Percentiles rank a stretch among this genome's conserved stretches.
Conservation (phyloP, 2,329 filamentous ascomycete genomes). For the Cadophora sp. region DNA sequence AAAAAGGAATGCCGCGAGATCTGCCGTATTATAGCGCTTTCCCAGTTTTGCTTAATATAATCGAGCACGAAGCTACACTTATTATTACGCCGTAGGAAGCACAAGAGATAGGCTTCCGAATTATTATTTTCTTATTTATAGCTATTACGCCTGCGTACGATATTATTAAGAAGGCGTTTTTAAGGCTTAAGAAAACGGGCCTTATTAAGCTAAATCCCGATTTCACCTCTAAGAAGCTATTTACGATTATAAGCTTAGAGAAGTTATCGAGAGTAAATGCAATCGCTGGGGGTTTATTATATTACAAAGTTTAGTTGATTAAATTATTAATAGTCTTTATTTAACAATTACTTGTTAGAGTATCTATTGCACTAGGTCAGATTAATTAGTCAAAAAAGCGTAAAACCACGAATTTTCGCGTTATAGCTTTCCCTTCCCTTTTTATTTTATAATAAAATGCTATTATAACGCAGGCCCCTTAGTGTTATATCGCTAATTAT, state of each 20-base stretch:
- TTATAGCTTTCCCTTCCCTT: no score
- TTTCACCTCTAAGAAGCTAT: slow-evolving; percentile 11
- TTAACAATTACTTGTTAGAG: neutral
- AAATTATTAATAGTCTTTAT: neutral
- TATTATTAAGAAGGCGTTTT: slow-evolving; percentile 49
- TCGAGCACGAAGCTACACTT: slow-evolving; percentile 62
- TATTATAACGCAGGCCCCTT: no score
- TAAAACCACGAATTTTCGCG: no score
- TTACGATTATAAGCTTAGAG: slow-evolving; percentile 8
- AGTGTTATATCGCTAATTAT: no score
- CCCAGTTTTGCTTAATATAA: slow-evolving; percentile 63
- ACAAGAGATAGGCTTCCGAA: slow-evolving; percentile 60
- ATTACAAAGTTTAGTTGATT: neutral
- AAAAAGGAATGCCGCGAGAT: slow-evolving; percentile 55
- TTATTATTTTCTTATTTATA: slow-evolving; percentile 63
- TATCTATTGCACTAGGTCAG: neutral
- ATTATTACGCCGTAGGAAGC: slow-evolving; percentile 59
- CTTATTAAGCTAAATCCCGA: slow-evolving; percentile 24
- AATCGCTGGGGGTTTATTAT: neutral
- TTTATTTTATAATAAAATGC: no score
- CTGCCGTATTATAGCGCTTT: slow-evolving; percentile 55
- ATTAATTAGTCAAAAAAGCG: no score
- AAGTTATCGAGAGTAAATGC: neutral
- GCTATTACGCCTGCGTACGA: slow-evolving; percentile 55
- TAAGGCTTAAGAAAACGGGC: slow-evolving; percentile 49